phyloP scores from a whole-genome alignment of 306 rosid species.

The Citrullus amarus region DNA sequence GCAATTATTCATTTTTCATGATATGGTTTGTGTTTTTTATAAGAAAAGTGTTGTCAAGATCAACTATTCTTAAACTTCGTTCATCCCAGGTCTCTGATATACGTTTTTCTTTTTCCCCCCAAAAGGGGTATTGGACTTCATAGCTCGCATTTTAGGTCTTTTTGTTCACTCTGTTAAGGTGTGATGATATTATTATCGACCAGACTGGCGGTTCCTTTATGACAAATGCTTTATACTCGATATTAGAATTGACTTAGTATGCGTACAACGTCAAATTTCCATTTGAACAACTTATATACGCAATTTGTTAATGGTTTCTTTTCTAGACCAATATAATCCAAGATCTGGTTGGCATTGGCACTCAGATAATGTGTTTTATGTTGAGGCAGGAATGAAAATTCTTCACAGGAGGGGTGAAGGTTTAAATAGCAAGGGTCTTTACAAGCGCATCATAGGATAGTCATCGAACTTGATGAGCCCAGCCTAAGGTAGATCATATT shows the following conservation, averaged over 20 bases:
- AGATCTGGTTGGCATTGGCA: background rate
- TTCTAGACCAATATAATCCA: background rate
- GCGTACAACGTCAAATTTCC: background rate
- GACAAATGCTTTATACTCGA: background rate
- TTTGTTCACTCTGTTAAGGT: background rate
- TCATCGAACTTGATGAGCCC: background rate
- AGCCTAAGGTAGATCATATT: background rate
- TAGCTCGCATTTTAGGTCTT: background rate
- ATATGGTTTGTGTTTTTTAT: background rate
- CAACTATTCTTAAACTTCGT: background rate
- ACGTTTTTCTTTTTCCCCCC: background rate
- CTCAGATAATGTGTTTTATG: background rate
- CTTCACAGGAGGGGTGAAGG: constrained; percentile 5
- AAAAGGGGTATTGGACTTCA: background rate
- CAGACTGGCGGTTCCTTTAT: background rate
- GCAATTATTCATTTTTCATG: background rate
- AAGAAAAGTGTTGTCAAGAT: background rate
- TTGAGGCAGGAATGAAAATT: background rate
- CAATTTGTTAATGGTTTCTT: background rate
- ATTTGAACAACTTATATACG: background rate
- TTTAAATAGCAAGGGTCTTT: background rate
- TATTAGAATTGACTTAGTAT: background rate
- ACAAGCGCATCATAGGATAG: background rate
- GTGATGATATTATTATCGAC: no score
- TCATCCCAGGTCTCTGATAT: background rate